Conservation (phyloP, 2,329 filamentous ascomycete genomes). For the Pyricularia pennisetigena region DNA sequence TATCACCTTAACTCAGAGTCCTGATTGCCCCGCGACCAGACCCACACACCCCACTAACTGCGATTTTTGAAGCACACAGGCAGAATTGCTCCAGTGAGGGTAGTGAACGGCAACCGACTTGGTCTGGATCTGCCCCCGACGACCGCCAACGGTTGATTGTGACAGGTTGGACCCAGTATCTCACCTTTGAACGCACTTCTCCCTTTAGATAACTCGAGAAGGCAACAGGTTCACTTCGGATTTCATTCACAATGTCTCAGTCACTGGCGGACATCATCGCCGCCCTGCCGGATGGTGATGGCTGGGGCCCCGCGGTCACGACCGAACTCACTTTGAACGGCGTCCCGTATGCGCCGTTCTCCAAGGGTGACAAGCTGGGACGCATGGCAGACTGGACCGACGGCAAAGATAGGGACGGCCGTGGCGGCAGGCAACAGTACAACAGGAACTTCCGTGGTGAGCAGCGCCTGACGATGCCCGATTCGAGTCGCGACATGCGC, state of each 20-base stretch:
- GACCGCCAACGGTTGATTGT: neutral
- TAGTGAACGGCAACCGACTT: neutral
- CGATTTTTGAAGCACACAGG: slow-evolving; percentile 1
- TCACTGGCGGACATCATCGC: slow-evolving; percentile 53
- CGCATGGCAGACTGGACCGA: slow-evolving; percentile 99
- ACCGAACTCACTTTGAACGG: slow-evolving; percentile 85
- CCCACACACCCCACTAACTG: slow-evolving; percentile 1
- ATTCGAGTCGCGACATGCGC: neutral
- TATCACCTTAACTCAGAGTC: neutral
- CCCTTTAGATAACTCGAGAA: neutral
- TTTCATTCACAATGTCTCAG: slow-evolving; percentile 2
- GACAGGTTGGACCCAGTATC: neutral
- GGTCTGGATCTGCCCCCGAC: neutral
- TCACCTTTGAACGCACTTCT: neutral
- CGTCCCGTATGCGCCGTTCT: slow-evolving; percentile 95
- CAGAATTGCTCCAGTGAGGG: neutral
- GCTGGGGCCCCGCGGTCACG: slow-evolving; percentile 81
- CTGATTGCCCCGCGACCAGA: neutral
- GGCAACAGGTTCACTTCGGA: neutral
- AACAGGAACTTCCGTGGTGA: slow-evolving; percentile 87
- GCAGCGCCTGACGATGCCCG: slow-evolving; percentile 10
- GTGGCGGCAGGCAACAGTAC: slow-evolving; percentile 77
- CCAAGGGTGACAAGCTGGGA: slow-evolving; percentile 95
- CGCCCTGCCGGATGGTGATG: slow-evolving; percentile 62
- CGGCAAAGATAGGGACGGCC: slow-evolving; percentile 69